A percentile compares a stretch with the other conserved stretches of the same genome.
Conservation (phyloP, 805 yeast genomes). For the Phaffomyces thermotolerans region DNA sequence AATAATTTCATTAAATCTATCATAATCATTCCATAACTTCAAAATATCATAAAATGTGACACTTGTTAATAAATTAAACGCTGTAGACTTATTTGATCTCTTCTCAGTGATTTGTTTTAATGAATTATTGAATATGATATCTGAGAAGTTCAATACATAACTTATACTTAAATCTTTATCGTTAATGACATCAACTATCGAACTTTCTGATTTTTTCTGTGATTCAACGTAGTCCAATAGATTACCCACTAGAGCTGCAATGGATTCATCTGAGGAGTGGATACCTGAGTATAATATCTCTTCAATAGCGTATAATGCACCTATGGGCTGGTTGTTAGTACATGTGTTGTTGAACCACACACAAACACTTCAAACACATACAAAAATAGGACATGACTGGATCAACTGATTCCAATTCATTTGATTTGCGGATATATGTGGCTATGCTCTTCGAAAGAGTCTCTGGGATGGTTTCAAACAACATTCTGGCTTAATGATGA, state of each 20-base stretch:
- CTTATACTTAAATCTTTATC: constrained; percentile 54
- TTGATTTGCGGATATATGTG: constrained; percentile 44
- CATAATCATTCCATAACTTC: constrained; percentile 32
- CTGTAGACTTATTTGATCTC: constrained; percentile 39
- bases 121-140: constrained; percentile 48
- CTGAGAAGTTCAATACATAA: constrained; percentile 51
- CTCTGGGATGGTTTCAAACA: constrained; percentile 7
- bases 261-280: constrained; percentile 49
- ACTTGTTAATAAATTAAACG: constrained; percentile 45
- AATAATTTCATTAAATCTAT: constrained; percentile 1
- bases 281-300: constrained; percentile 52
- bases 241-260: constrained; percentile 50
- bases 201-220: constrained; percentile 34
- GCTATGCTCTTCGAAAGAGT: constrained; percentile 25
- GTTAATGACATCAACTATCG: constrained; percentile 40
- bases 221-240: constrained; percentile 68
- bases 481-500: not conserved
- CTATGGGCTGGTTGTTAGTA: constrained; percentile 3
- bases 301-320: constrained; percentile 60
- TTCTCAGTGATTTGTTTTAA: constrained; percentile 40
- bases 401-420: constrained; percentile 49
- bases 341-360: not conserved
- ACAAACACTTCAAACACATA: constrained; percentile 21
- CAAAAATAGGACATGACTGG: constrained; percentile 73
- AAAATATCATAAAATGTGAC: constrained; percentile 45